phyloP scores from a whole-genome alignment of 441 rosid species.

The Eruca vesicaria region DNA sequence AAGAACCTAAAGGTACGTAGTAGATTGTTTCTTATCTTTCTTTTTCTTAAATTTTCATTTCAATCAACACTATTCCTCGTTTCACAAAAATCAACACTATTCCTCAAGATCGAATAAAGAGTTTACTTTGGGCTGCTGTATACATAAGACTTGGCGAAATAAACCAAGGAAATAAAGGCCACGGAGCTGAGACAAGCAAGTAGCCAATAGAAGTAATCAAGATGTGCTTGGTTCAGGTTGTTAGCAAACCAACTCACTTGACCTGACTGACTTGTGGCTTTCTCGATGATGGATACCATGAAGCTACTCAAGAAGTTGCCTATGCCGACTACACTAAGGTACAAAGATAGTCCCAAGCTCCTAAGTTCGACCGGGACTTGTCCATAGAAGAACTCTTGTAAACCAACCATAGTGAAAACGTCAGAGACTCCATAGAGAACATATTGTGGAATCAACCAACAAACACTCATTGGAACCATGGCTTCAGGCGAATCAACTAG shows the following conservation, averaged over 20 bases:
- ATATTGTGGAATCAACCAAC: background rate
- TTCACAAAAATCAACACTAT: too few relatives aligned
- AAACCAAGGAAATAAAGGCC: background rate
- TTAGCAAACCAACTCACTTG: background rate
- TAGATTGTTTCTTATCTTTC: too few relatives aligned
- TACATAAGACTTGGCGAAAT: background rate
- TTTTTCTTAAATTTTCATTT: too few relatives aligned
- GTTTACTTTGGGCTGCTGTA: background rate
- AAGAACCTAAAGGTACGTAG: too few relatives aligned
- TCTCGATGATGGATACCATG: constrained; percentile 1
- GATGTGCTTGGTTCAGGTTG: constrained; percentile 1
- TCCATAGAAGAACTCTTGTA: constrained; percentile 4
- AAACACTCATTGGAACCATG: constrained; percentile 39
- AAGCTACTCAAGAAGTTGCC: constrained; percentile 2
- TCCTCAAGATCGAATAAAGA: background rate
- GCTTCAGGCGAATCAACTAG: constrained; percentile 37
- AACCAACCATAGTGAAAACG: background rate
- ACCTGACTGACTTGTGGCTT: background rate
- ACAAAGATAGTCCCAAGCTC: constrained; percentile 1
- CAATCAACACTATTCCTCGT: too few relatives aligned
- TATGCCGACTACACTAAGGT: background rate
- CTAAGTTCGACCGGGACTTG: background rate
- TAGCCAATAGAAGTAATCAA: constrained; percentile 9
- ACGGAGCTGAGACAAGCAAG: background rate
- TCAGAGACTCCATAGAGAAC: constrained; percentile 7